Base-by-base conservation (phyloP, 345 rosid genomes). In the Iberis pinnata region DNA sequence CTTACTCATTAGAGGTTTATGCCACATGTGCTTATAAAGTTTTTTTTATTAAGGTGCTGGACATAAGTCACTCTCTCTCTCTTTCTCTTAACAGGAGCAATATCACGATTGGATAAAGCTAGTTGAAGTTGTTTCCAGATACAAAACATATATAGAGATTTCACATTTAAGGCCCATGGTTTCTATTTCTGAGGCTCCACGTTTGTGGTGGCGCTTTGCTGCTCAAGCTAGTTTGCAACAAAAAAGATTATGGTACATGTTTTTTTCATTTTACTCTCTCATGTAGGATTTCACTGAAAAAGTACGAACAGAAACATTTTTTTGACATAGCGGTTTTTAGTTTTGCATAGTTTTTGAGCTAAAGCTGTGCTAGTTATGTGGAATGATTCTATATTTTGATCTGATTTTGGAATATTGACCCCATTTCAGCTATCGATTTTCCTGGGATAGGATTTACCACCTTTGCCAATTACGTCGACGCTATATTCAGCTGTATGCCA, bases 31-130 rank as follows among this genome's bases (percentile, higher is more conserved):
- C 56, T 19, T 42, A 25, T 17, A 29, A 29, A 10, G 12, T 32
- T 22, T 41, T 31, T 12, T 20, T 33, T 42, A 47, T 29, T 62
- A 67, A 43, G 55, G 20, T 43, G 49, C 38, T 67, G 29, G 37
- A 49, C 43, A 56, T 33, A 32, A 56, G 27, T 31, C 56, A 49
- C 57, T 50, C 56, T 48, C 13, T 58, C 37, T 14, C 41, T n/a
- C 36, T 70, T 65, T 54, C 65, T 33, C 43, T 56, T 63, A 25
- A 55, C 81, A 92, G 98, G 88, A 72, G 16, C 98, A 92, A 70
- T 92, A 92, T 75, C 84, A 81, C 73, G 98, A 92, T 74, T 88
- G 95, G 90, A 83, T 92, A 73, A 92, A 81, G 75, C 78, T 92
- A 57, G 67, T 88, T 45, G 98, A 92, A 73, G 95, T 78, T 68